phyloP scores from a whole-genome alignment of 2,329 filamentous ascomycete genomes.

The Phoma sp. region DNA sequence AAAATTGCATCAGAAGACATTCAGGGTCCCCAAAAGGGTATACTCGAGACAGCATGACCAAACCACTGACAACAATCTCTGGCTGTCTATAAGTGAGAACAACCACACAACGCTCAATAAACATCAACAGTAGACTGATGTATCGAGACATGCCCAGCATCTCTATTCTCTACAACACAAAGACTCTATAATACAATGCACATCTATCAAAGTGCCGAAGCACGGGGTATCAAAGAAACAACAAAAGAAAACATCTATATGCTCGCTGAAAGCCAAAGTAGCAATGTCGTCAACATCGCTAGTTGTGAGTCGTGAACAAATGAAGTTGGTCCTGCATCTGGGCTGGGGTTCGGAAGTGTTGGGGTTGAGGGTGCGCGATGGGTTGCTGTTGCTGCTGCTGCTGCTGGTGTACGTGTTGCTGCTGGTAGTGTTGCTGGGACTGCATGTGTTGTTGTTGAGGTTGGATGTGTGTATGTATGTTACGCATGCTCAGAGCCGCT shows the following conservation, averaged over 20 bases:
- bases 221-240: constrained; percentile 31
- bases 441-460: constrained; percentile 25
- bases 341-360: constrained; percentile 25
- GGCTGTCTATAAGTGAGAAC: too few species aligned
- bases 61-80: too few species aligned
- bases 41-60: too few species aligned
- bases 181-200: constrained; percentile 28
- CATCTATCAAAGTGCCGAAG: constrained; percentile 24
- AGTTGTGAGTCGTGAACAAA: constrained; percentile 27
- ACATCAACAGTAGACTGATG: too few species aligned
- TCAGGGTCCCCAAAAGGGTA: too few species aligned
- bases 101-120: too few species aligned
- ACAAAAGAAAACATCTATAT: constrained; percentile 19
- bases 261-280: constrained; percentile 22
- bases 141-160: too few species aligned
- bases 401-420: constrained; percentile 16
- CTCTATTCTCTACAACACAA: constrained; percentile 7
- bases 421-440: constrained; percentile 23
- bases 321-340: constrained; percentile 35
- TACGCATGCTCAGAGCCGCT: constrained; percentile 30
- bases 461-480: constrained; percentile 11
- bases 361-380: constrained; percentile 25
- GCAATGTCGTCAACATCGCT: constrained; percentile 20
- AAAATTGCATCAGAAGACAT: too few species aligned
- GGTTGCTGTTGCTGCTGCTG: constrained; percentile 29